phyloP scores from a whole-genome alignment of 2,329 filamentous ascomycete species.

The Diaporthe velutina region DNA sequence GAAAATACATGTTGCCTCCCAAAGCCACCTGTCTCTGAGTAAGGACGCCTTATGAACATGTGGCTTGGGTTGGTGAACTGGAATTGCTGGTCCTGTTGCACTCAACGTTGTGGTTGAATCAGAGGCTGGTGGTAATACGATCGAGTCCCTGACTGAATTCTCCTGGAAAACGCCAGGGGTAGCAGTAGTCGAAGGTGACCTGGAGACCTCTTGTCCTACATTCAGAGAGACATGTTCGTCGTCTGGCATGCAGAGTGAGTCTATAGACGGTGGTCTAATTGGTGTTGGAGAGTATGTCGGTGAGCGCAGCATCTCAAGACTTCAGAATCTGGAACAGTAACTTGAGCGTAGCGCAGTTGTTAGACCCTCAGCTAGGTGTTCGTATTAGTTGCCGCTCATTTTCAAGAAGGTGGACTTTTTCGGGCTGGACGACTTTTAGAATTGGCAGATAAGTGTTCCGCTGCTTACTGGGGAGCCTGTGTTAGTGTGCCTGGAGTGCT shows the following conservation, averaged over 20 bases:
- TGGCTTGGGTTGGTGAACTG: neutral
- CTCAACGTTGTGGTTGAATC: neutral
- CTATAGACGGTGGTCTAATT: neutral
- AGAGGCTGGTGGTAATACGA: neutral
- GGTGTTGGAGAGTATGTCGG: neutral
- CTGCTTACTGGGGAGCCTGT: neutral
- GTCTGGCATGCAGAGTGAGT: neutral
- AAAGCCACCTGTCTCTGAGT: neutral
- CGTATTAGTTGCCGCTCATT: no score
- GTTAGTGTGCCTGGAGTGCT: neutral
- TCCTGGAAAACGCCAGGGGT: neutral
- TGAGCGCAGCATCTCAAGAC: neutral
- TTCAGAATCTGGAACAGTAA: no score
- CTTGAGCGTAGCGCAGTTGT: neutral
- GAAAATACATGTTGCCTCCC: neutral
- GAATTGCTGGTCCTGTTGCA: neutral
- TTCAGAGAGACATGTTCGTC: neutral
- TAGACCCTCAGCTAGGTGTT: neutral
- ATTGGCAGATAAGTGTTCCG: neutral
- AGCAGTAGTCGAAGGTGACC: neutral
- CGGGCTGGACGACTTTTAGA: neutral
- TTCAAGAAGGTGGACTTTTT: neutral
- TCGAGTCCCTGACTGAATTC: neutral
- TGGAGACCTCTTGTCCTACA: neutral
- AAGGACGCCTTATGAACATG: neutral